Percentiles rank a stretch among this genome's conserved stretches.
Evolutionary conservation across 75 land plant species (phyloP).

Genomic region (Pinus tabuliformis): DNA sequence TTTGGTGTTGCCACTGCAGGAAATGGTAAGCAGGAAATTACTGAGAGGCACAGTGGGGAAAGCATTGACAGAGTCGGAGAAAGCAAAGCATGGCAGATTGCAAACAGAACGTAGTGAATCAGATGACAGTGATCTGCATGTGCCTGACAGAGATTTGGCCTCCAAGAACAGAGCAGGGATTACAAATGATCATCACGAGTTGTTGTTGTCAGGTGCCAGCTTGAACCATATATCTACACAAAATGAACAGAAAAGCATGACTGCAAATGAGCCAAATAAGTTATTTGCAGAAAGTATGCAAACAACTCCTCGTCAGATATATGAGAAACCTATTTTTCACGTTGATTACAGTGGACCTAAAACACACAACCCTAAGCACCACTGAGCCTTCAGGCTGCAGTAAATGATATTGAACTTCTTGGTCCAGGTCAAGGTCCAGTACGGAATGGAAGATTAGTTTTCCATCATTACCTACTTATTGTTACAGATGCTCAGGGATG

Average conservation of each 20-base stretch:
- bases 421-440: background rate
- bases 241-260: background rate
- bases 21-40: background rate
- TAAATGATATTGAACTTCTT: too few relatives aligned
- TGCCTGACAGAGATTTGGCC: background rate
- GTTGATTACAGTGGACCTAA: constrained; percentile 5
- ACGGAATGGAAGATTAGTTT: background rate
- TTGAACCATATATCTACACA: background rate
- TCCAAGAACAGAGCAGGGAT: background rate
- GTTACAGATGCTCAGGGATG: background rate
- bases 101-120: background rate
- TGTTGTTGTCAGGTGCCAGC: constrained; percentile 4
- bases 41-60: background rate
- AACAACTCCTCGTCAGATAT: background rate
- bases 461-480: background rate
- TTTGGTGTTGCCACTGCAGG: background rate
- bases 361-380: constrained; percentile 1
- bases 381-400: background rate
- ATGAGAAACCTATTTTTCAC: constrained; percentile 2
- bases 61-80: constrained; percentile 2
- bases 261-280: background rate
- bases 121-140: background rate
- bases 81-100: background rate
- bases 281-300: background rate
- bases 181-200: too few relatives aligned